phyloP scores from a whole-genome alignment of 305 asterid genomes.

The Fraxinus sp. region DNA sequence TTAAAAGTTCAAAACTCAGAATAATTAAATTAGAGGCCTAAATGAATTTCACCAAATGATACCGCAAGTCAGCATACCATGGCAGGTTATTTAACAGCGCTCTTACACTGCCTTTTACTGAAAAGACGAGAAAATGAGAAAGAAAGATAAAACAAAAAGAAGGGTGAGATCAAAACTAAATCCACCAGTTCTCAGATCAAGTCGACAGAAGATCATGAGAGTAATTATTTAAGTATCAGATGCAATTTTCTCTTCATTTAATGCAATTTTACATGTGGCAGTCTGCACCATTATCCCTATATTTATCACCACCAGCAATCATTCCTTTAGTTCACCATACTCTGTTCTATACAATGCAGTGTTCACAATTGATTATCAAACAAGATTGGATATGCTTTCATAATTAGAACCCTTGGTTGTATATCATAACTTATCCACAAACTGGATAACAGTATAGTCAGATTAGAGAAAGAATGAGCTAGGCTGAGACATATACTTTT shows the following conservation, averaged over 20 bases:
- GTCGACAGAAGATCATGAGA: background rate
- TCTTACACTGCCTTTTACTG: background rate
- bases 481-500: background rate
- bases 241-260: background rate
- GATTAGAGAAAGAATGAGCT: background rate
- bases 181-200: background rate
- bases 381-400: background rate
- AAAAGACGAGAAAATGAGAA: background rate
- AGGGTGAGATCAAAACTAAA: background rate
- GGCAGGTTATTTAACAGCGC: background rate
- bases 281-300: background rate
- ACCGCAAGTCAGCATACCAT: background rate
- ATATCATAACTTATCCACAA: background rate
- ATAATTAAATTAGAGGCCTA: background rate
- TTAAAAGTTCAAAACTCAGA: background rate
- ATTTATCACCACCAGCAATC: background rate
- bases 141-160: background rate
- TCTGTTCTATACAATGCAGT: background rate
- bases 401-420: background rate
- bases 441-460: background rate
- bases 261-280: background rate
- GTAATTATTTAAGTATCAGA: background rate
- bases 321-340: background rate
- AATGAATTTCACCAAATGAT: background rate
- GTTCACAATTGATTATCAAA: background rate